phyloP scores from a whole-genome alignment of 805 yeast species.

The Pichia gijzeniarum region DNA sequence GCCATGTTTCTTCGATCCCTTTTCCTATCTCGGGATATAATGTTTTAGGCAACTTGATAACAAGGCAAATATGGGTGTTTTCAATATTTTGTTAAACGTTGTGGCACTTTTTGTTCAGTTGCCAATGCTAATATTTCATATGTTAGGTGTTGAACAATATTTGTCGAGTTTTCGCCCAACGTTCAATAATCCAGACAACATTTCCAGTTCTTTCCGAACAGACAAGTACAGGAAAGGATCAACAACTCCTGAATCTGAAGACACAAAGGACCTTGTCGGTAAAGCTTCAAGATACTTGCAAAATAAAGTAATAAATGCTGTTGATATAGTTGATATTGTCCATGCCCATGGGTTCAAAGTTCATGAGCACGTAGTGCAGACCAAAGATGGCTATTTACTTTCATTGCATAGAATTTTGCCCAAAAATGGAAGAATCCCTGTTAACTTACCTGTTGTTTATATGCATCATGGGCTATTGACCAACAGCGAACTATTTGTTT shows the following conservation, averaged over 20 bases:
- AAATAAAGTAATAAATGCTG: slow-evolving; percentile 19
- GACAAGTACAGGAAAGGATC: not conserved
- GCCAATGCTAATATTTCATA: slow-evolving; percentile 20
- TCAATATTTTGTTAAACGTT: not conserved
- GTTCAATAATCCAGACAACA: slow-evolving; percentile 21
- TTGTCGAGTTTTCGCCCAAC: slow-evolving; percentile 12
- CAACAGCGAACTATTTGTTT: slow-evolving; percentile 65
- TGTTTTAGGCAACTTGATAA: too few species aligned
- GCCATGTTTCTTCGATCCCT: too few species aligned
- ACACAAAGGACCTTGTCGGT: not conserved
- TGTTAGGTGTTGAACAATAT: slow-evolving; percentile 18
- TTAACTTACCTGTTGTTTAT: slow-evolving; percentile 46
- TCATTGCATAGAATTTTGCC: slow-evolving; percentile 62
- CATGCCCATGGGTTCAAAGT: slow-evolving; percentile 51
- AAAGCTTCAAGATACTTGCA: slow-evolving; percentile 5
- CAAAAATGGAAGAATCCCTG: slow-evolving; percentile 12
- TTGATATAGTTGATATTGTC: slow-evolving; percentile 30
- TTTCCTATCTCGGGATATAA: too few species aligned
- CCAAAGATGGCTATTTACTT: slow-evolving; percentile 73
- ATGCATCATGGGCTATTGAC: slow-evolving; percentile 87
- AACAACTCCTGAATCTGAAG: not conserved
- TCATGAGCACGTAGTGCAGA: slow-evolving; percentile 73
- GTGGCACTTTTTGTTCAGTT: slow-evolving; percentile 17
- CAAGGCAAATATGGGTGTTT: not conserved
- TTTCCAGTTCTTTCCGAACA: slow-evolving; percentile 9